Conservation (phyloP, 192 early-diverging fungal species). For the Coemansia umbellata region DNA sequence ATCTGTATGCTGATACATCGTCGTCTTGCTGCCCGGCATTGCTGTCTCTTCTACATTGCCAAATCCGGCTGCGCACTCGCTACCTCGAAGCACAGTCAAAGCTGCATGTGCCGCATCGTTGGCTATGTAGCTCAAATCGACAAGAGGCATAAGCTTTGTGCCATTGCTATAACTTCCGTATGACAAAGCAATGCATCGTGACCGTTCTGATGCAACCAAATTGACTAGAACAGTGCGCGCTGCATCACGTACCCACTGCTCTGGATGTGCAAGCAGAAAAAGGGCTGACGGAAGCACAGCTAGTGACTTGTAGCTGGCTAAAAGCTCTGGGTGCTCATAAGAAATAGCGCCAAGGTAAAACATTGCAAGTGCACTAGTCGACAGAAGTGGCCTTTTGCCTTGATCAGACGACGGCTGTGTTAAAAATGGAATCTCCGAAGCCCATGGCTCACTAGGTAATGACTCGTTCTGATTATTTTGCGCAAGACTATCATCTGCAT, state of each 20-base stretch:
- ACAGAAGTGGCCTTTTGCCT: conserved; percentile 8
- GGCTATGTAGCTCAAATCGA: neutral
- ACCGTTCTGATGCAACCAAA: conserved; percentile 30
- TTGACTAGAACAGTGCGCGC: conserved; percentile 42
- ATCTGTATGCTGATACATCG: neutral
- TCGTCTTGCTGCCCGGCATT: neutral
- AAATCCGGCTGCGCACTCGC: conserved; percentile 37
- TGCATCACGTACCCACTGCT: conserved; percentile 39
- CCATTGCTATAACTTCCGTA: neutral
- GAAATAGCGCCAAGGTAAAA: conserved; percentile 44
- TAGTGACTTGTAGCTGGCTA: conserved; percentile 18
- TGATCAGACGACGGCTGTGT: neutral
- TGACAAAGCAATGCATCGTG: conserved; percentile 5
- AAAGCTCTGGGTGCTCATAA: conserved; percentile 23
- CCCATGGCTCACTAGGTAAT: conserved; percentile 27
- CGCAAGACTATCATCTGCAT: neutral
- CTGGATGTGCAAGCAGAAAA: conserved; percentile 37
- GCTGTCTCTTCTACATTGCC: conserved; percentile 30
- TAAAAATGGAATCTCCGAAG: conserved; percentile 15
- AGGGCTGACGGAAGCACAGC: conserved; percentile 26
- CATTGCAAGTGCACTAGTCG: conserved; percentile 28
- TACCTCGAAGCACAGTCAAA: conserved; percentile 25
- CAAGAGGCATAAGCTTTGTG: neutral
- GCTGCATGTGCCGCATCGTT: conserved; percentile 34
- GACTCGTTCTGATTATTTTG: conserved; percentile 10